Base-by-base conservation (phyloP, 2,329 filamentous ascomycete genomes). In the Pseudogymnoascus sp. region DNA sequence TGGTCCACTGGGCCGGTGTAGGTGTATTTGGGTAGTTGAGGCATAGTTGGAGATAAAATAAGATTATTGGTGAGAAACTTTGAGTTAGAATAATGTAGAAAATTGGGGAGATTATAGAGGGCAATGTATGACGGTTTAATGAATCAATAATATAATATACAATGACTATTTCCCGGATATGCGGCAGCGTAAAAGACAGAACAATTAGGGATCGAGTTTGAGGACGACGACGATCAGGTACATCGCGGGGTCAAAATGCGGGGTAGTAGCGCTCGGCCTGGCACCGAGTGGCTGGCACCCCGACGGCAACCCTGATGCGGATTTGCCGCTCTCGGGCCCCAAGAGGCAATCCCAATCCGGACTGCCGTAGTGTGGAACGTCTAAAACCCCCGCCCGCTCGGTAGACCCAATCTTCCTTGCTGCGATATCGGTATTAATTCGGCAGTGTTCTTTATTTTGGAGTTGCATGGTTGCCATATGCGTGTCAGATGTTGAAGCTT, bases 1-100 rank as follows among this genome's bases (percentile, higher is more conserved):
- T 72, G 70, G 62, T 75, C 71, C 15, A 75, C 64, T 6, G 73
- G 73, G 58, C 71, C 72, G 6, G 65, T 71, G 63, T 73, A 71
- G 9, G 59, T 60, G 60, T 73, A 74, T 58, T 8, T n/a, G 2
- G 43, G 9, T 30, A 53, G 43, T 33, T 53, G 43, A 33, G 43
- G 43, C 43, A 53, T 53, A 18, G 9, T 33, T 53, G 18, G 1
- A 12, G 5, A 2, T 11, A 53, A 33, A 15, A 2, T 43, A 8
- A 25, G 12, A 15, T 28, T 28, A 2, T 30, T 11, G n/a, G n/a
- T 15, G 25, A 1, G 22, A 30, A 28, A 50, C 8, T 50, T 50
- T 50, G 22, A 11, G n/a, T 50, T 7, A 8, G 25, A 50, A 30
- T 30, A 50, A 50, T 11, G 11, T n/a, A 11, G 43, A 50, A 15